Base-by-base conservation (phyloP, 768 basidiomycete species). In the Hysterangium stoloniferum region DNA sequence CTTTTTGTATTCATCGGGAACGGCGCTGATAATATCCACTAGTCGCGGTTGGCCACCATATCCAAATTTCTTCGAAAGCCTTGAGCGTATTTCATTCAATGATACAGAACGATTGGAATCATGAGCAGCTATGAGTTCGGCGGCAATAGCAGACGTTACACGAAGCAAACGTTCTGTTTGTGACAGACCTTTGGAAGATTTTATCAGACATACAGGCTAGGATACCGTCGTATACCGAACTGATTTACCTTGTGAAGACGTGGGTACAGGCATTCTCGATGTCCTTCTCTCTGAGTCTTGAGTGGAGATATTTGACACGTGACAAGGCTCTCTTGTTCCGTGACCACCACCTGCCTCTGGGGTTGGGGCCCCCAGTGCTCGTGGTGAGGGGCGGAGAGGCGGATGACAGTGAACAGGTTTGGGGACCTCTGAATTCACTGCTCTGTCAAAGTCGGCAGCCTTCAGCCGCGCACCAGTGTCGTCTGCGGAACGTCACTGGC, bases 21-120 rank as follows among this genome's bases (percentile, higher is more conserved):
- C 95, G 32, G 96, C 96, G 56, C 91, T 90, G 67, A 99, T 92
- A 61, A 99, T 97, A 65, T 99, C 96, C 38, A 98, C 95, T 17
- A 99, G 76, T 40, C 96, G 69, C 0, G 96, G 96, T 0, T 95
- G 86, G 27, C 88, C 88, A 31, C 86, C 82, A 59, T 83, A 86
- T 4, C 79, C 82, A 62, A 82, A 83, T 66, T 93, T 93, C 71
- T 97, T 97, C 65, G 89, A 88, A 67, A 94, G 77, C 59, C 82
- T 83, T 35, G 85, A 75, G 35, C 95, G 85, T 41, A 98, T 75
- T 45, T 84, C 82, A 61, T 96, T 97, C 48, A 99, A 72, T 6
- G 91, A 92, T 47, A 95, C 81, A 0, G 81, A 75, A 55, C 80
- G 71, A 56, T 82, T 82, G 28, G 79, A 71, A 59, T 94, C 82